A percentile compares a stretch with the other conserved stretches of the same genome.
Evolutionary conservation across 2,329 filamentous ascomycete genomes (phyloP).

Genomic region (Phialophora macrospora): DNA sequence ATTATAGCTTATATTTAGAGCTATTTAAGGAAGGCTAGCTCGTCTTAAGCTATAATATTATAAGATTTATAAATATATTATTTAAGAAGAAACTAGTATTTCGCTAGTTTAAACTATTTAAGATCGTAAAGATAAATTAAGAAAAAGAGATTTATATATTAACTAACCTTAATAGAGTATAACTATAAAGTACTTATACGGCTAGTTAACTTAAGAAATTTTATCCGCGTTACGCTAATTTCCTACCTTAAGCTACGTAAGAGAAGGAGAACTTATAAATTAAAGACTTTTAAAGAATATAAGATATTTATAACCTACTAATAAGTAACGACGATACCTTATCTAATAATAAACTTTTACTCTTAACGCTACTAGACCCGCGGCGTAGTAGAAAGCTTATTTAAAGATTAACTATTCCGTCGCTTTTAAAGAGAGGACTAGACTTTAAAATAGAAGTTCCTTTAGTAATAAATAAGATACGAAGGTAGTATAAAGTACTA

Average conservation of each 20-base stretch:
- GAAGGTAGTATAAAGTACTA: neutral
- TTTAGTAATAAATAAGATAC: neutral
- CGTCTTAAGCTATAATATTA: slow-evolving; percentile 5
- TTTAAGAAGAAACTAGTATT: too few relatives aligned
- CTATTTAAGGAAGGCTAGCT: neutral
- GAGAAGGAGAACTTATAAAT: neutral
- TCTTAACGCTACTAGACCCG: too few relatives aligned
- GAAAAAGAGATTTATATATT: slow-evolving; percentile 5
- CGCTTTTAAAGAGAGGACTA: too few relatives aligned
- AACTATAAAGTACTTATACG: neutral
- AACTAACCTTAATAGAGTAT: neutral
- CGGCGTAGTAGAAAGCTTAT: too few relatives aligned
- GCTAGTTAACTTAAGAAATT: slow-evolving; percentile 1
- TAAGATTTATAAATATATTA: slow-evolving; percentile 7
- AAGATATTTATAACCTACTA: neutral
- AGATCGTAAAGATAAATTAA: neutral
- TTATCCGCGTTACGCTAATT: neutral
- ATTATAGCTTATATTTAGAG: neutral
- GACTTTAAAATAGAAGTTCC: too few relatives aligned
- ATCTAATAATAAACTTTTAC: too few relatives aligned
- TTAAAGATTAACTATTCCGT: too few relatives aligned
- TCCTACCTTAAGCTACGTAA: neutral
- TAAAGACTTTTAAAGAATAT: neutral
- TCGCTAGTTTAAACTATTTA: slow-evolving; percentile 3
- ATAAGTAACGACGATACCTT: too few relatives aligned